Evolutionary conservation across 805 yeast genomes (phyloP).

Genomic region (Candida anglica): DNA sequence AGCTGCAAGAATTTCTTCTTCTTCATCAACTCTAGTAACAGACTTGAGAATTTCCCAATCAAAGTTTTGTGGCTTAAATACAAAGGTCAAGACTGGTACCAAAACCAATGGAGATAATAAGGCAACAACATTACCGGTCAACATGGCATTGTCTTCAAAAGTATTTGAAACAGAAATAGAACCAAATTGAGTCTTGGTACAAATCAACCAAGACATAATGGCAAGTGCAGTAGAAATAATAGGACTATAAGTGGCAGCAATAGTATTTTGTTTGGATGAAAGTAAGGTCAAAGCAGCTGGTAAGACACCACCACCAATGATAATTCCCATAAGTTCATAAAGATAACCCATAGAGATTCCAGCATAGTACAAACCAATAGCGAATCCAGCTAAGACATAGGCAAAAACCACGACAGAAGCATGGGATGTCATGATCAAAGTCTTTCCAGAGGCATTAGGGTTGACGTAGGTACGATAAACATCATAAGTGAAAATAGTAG

Average conservation of each 20-base stretch:
- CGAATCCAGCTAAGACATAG: conserved; percentile 72
- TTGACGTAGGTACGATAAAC: conserved; percentile 76
- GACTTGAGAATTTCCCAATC: conserved; percentile 63
- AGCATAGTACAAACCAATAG: conserved; percentile 79
- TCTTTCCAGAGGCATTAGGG: conserved; percentile 74
- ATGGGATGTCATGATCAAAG: conserved; percentile 67
- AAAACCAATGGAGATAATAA: conserved; percentile 66
- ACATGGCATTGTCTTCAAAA: conserved; percentile 86
- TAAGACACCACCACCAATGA: conserved; percentile 81
- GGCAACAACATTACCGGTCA: conserved; percentile 84
- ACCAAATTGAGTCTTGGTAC: conserved; percentile 32
- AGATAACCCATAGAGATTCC: conserved; percentile 83
- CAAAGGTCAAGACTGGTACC: conserved; percentile 60
- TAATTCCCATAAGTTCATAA: conserved; percentile 85
- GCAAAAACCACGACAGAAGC: conserved; percentile 54
- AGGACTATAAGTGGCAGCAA: conserved; percentile 75
- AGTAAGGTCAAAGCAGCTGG: conserved; percentile 67
- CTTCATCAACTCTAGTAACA: conserved; percentile 68
- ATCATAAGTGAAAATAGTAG: conserved; percentile 83
- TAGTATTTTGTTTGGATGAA: conserved; percentile 59
- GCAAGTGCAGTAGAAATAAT: conserved; percentile 73
- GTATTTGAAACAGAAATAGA: conserved; percentile 40
- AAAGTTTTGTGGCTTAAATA: conserved; percentile 66
- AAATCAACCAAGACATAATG: conserved; percentile 52
- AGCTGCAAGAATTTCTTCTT: conserved; percentile 55